phyloP scores from a whole-genome alignment of 2,329 filamentous ascomycete species.

The Fusarium compactum region DNA sequence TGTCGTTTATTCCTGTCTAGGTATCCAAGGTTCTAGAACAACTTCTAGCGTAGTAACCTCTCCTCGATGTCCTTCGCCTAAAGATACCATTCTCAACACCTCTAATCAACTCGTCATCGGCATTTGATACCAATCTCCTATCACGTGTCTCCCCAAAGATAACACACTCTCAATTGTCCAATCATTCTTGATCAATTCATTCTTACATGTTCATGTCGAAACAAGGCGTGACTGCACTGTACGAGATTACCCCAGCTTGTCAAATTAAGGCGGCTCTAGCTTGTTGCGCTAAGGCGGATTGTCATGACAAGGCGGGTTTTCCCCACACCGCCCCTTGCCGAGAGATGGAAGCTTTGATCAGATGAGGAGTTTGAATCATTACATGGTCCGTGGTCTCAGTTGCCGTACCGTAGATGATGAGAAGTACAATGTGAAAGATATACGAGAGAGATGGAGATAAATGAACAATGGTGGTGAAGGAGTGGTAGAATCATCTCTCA shows the following conservation, averaged over 20 bases:
- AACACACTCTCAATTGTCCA: conserved; percentile 5
- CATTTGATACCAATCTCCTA: background rate
- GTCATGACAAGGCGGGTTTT: conserved; percentile 36
- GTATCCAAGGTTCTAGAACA: background rate
- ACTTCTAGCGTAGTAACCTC: background rate
- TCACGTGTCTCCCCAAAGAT: conserved; percentile 2
- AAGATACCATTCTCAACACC: background rate
- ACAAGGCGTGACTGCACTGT: conserved; percentile 5
- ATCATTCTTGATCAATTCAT: background rate
- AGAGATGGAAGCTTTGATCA: conserved; percentile 11
- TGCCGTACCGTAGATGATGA: no score
- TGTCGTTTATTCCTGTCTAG: no score
- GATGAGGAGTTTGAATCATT: conserved; percentile 1
- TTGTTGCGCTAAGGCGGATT: conserved; percentile 38
- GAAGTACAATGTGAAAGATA: no score
- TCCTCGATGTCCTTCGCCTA: background rate
- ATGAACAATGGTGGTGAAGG: no score
- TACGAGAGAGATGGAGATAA: no score
- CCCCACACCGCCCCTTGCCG: conserved; percentile 26
- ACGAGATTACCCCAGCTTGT: conserved; percentile 30
- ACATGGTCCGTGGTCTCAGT: background rate
- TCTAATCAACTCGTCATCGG: background rate
- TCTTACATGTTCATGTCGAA: background rate
- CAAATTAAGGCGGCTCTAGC: conserved; percentile 37
- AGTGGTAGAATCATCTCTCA: background rate